Conservation (phyloP, 2,329 filamentous ascomycete species). For the Xylariaceae sp. region DNA sequence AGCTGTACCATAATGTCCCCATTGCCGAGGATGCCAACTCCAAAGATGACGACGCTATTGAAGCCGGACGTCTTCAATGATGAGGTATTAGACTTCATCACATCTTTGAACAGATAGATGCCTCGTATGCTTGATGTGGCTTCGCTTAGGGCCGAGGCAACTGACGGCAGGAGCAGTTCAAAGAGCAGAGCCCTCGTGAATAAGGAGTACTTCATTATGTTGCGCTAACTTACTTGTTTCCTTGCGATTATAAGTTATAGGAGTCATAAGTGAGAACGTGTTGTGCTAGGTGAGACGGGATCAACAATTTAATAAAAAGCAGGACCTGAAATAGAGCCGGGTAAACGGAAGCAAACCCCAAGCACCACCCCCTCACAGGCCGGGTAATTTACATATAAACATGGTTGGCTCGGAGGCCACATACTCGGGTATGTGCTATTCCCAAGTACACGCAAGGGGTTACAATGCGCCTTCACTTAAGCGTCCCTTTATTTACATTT, state of each 20-base stretch:
- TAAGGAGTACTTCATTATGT: conserved; percentile 14
- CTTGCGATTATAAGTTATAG: neutral
- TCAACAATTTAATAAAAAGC: conserved; percentile 2
- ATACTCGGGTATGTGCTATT: no score
- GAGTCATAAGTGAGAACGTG: neutral
- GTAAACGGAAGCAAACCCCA: no score
- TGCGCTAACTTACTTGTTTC: neutral
- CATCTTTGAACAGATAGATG: conserved; percentile 52
- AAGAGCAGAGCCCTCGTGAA: conserved; percentile 13
- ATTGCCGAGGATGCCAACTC: conserved; percentile 49
- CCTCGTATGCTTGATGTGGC: conserved; percentile 34
- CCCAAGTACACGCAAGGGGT: no score
- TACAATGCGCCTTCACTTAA: no score
- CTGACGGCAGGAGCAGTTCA: conserved; percentile 17
- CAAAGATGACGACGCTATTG: conserved; percentile 51
- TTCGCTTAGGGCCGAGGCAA: conserved; percentile 22
- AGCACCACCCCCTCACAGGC: no score
- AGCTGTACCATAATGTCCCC: conserved; percentile 46
- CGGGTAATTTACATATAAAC: no score
- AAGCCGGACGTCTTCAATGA: conserved; percentile 50
- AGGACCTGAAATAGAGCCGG: neutral
- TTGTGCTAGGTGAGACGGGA: neutral
- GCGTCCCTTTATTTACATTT: no score
- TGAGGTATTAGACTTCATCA: conserved; percentile 51
- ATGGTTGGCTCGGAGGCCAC: no score